Conservation (phyloP, 2,329 filamentous ascomycete genomes). For the Curvularia sp. region DNA sequence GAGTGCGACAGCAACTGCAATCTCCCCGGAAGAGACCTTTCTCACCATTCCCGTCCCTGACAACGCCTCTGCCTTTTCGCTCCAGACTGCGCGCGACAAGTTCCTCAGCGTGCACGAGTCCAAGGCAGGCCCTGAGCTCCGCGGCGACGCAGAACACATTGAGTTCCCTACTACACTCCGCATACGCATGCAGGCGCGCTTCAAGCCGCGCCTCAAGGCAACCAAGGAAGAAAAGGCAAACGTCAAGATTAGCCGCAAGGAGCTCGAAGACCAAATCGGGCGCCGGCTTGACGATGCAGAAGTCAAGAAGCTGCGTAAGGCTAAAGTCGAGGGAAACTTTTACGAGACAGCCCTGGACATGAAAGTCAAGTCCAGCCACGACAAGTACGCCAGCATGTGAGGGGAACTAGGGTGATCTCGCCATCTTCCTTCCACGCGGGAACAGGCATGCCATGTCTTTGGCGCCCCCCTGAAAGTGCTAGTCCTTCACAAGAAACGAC, state of each 20-base stretch:
- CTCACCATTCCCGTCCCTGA: conserved; percentile 67
- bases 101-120: conserved; percentile 66
- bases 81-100: conserved; percentile 75
- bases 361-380: conserved; percentile 84
- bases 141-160: conserved; percentile 75
- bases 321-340: conserved; percentile 85
- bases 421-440: background rate
- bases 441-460: background rate
- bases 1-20: conserved; percentile 78
- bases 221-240: conserved; percentile 82
- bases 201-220: conserved; percentile 83
- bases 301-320: conserved; percentile 80
- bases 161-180: conserved; percentile 75
- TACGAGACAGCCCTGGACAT: conserved; percentile 85
- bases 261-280: conserved; percentile 83
- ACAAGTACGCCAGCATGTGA: conserved; percentile 46
- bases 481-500: background rate
- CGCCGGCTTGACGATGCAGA: conserved; percentile 82
- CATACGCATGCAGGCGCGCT: conserved; percentile 92
- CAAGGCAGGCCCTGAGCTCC: conserved; percentile 65
- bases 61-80: conserved; percentile 73
- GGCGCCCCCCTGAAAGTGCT: background rate
- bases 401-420: background rate
- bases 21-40: conserved; percentile 85
- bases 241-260: conserved; percentile 84